These are phyloP conservation scores for Aspergillus conjunctus DNA, from an alignment of 495 filamentous ascomycete genomes.

Conservation along the genomic window DNA sequence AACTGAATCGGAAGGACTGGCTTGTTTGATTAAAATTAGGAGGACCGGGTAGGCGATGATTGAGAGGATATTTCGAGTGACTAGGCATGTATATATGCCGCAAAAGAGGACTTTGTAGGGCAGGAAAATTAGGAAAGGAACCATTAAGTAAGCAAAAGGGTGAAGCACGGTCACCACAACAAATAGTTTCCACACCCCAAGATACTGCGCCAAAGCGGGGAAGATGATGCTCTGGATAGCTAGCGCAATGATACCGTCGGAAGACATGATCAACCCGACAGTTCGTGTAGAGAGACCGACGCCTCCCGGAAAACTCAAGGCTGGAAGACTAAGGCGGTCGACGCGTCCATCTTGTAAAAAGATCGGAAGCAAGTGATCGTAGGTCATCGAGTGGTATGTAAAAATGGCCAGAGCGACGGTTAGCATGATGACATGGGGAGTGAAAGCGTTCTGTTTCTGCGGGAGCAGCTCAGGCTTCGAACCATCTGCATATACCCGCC, in stretches of 20 bases:
- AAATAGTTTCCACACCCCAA: slow-evolving; percentile 77
- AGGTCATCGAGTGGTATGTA: slow-evolving; percentile 87
- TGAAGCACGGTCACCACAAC: slow-evolving; percentile 73
- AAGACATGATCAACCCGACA: slow-evolving; percentile 76
- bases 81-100: slow-evolving; percentile 72
- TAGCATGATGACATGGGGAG: slow-evolving; percentile 66
- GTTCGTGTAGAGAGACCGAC: slow-evolving; percentile 71
- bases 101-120: slow-evolving; percentile 59
- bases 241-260: slow-evolving; percentile 78
- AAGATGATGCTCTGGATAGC: slow-evolving; percentile 78
- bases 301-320: slow-evolving; percentile 69
- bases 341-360: slow-evolving; percentile 72
- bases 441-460: slow-evolving; percentile 56
- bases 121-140: slow-evolving; percentile 68
- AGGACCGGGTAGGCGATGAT: slow-evolving; percentile 79
- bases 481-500: slow-evolving; percentile 52
- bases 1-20: slow-evolving; percentile 64
- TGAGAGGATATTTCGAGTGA: slow-evolving; percentile 71
- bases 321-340: slow-evolving; percentile 27
- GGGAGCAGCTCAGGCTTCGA: slow-evolving; percentile 37
- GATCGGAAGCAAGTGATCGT: slow-evolving; percentile 80
- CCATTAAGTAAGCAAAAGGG: slow-evolving; percentile 73
- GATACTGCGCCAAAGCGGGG: slow-evolving; percentile 64
- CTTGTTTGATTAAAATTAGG: slow-evolving; percentile 82
- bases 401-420: slow-evolving; percentile 76